Evolutionary conservation across 2,329 filamentous ascomycete genomes (phyloP).

Genomic region (Colletotrichum caudatum): DNA sequence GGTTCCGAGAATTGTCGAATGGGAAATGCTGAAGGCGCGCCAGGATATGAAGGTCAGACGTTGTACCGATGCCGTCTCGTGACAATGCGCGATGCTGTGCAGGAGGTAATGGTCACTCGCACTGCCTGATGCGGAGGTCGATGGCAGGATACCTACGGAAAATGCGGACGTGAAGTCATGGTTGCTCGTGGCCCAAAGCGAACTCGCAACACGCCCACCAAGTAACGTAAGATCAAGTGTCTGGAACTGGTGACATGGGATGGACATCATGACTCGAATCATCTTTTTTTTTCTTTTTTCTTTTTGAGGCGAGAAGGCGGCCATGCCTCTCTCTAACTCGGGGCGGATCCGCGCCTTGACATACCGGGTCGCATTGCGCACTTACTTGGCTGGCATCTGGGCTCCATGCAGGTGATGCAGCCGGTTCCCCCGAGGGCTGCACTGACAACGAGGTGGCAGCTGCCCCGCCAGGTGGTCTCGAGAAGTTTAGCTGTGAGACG

Average conservation of each 20-base stretch:
- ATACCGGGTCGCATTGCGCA: constrained; percentile 14
- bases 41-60: constrained; percentile 1
- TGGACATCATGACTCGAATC: constrained; percentile 31
- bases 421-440: not conserved
- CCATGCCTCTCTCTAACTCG: constrained; percentile 37
- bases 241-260: constrained; percentile 27
- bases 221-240: constrained; percentile 32
- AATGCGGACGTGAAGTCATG: constrained; percentile 8
- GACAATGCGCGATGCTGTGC: not conserved
- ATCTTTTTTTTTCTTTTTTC: not conserved
- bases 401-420: constrained; percentile 27
- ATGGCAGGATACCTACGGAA: not conserved
- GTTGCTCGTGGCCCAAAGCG: constrained; percentile 18
- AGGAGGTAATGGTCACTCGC: not conserved
- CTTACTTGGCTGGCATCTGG: constrained; percentile 24
- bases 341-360: constrained; percentile 33
- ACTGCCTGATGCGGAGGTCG: not conserved
- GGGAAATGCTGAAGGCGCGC: constrained; percentile 5
- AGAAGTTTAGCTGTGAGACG: not conserved
- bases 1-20: not conserved
- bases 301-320: constrained; percentile 14
- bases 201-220: constrained; percentile 23
- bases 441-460: not conserved
- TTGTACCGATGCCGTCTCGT: constrained; percentile 26
- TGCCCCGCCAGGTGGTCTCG: not conserved